Conservation (phyloP, 2,329 filamentous ascomycete species). For the Fusarium chuoi region DNA sequence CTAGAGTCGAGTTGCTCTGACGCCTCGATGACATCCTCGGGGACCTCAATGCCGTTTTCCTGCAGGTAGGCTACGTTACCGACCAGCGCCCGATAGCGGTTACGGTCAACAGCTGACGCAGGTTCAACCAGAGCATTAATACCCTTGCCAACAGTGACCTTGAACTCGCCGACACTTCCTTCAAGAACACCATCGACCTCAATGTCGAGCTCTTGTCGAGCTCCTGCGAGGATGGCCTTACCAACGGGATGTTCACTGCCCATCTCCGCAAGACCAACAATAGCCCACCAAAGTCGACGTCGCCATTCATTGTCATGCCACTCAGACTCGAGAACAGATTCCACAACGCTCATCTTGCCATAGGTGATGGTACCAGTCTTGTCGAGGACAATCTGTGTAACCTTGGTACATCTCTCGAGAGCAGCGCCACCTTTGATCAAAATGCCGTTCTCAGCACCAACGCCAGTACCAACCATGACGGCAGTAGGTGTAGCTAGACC, state of each 20-base stretch:
- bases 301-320: conserved; percentile 78
- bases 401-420: conserved; percentile 87
- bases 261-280: conserved; percentile 94
- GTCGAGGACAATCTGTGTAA: conserved; percentile 91
- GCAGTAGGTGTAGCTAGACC: conserved; percentile 95
- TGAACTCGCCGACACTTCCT: conserved; percentile 87
- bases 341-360: conserved; percentile 93
- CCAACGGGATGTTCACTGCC: conserved; percentile 96
- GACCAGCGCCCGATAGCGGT: conserved; percentile 81
- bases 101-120: conserved; percentile 71
- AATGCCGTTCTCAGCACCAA: conserved; percentile 94
- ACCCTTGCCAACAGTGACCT: conserved; percentile 83
- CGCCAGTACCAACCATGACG: conserved; percentile 98
- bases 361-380: conserved; percentile 96
- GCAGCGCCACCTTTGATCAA: conserved; percentile 97
- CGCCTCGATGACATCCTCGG: conserved; percentile 70
- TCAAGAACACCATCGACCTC: conserved; percentile 79
- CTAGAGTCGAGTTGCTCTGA: conserved; percentile 68
- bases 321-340: conserved; percentile 69
- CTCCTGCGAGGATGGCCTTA: conserved; percentile 81
- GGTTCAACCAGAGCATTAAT: conserved; percentile 86
- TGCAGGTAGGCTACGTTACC: conserved; percentile 84
- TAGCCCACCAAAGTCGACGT: conserved; percentile 89
- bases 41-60: conserved; percentile 74
- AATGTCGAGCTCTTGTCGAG: conserved; percentile 79